Evolutionary conservation across 352 stramenopile genomes (phyloP).

Genomic region (Lagenidium giganteum): DNA sequence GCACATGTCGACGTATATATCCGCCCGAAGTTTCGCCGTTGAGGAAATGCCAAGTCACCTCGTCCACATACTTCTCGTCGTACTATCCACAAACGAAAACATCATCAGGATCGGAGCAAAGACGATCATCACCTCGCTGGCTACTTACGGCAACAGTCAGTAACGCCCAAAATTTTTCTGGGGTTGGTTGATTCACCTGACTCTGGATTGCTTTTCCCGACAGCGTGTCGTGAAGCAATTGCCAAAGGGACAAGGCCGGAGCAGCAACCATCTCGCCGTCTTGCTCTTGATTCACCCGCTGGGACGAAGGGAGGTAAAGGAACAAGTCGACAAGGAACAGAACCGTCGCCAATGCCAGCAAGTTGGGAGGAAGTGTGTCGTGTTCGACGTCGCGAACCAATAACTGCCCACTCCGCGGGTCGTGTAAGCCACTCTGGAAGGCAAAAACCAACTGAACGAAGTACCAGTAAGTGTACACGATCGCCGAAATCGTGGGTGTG

Average conservation of each 20-base stretch:
- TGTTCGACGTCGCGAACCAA: too few species aligned
- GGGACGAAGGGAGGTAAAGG: slow-evolving; percentile 60
- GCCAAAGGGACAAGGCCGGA: slow-evolving; percentile 60
- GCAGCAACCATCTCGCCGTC: not conserved
- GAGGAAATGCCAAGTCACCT: too few species aligned
- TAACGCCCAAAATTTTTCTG: slow-evolving; percentile 1
- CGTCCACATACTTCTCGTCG: too few species aligned
- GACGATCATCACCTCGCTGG: too few species aligned
- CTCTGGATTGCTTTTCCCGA: too few species aligned
- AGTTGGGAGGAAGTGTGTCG: slow-evolving; percentile 26
- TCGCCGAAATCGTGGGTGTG: slow-evolving; percentile 50
- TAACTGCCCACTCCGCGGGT: not conserved
- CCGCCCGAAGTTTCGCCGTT: too few species aligned
- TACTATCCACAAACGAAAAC: too few species aligned
- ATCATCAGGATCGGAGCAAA: too few species aligned
- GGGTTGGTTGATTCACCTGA: not conserved
- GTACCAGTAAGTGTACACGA: slow-evolving; percentile 60
- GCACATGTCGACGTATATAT: too few species aligned
- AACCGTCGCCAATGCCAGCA: slow-evolving; percentile 37
- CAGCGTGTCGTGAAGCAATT: slow-evolving; percentile 43
- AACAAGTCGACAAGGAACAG: slow-evolving; percentile 77
- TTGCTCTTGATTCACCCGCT: slow-evolving; percentile 32
- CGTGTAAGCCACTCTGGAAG: slow-evolving; percentile 26
- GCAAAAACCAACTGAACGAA: slow-evolving; percentile 33
- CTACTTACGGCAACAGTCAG: too few species aligned